These are phyloP conservation scores for Stemphylium lycopersici DNA, from an alignment of 2,329 filamentous ascomycete genomes.

Conservation along the genomic window DNA sequence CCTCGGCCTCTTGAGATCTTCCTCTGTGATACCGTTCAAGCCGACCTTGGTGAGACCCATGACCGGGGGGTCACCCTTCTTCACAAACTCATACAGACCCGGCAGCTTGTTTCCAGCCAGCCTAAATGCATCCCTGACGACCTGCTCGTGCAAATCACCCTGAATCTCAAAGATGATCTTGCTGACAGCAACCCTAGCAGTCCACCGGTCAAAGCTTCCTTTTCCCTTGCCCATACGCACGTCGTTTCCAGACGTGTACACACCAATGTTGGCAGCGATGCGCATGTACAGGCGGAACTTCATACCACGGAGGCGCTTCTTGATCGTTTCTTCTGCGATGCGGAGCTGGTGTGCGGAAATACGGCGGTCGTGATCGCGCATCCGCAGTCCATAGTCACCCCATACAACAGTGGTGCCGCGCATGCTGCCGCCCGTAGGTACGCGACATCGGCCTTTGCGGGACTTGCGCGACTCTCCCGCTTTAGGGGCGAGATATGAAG, in stretches of 20 bases:
- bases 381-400: conserved; percentile 94
- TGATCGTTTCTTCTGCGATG: conserved; percentile 93
- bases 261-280: conserved; percentile 89
- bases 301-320: conserved; percentile 83
- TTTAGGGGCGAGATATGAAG: conserved; percentile 82
- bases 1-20: conserved; percentile 81
- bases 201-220: conserved; percentile 96
- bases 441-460: conserved; percentile 82
- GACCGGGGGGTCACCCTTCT: conserved; percentile 85
- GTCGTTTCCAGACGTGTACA: conserved; percentile 95
- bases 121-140: conserved; percentile 90
- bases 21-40: conserved; percentile 74
- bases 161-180: conserved; percentile 92
- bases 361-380: conserved; percentile 90
- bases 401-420: conserved; percentile 95
- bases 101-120: conserved; percentile 94
- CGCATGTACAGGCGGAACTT: conserved; percentile 92
- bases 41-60: conserved; percentile 91
- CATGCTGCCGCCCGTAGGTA: conserved; percentile 86
- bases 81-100: conserved; percentile 90
- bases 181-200: conserved; percentile 84
- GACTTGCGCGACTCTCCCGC: conserved; percentile 85
- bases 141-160: conserved; percentile 91
- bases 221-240: conserved; percentile 99
- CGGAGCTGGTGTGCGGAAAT: conserved; percentile 87